phyloP scores from a whole-genome alignment of 2,329 filamentous ascomycete species.

The Nemania bipapillata region DNA sequence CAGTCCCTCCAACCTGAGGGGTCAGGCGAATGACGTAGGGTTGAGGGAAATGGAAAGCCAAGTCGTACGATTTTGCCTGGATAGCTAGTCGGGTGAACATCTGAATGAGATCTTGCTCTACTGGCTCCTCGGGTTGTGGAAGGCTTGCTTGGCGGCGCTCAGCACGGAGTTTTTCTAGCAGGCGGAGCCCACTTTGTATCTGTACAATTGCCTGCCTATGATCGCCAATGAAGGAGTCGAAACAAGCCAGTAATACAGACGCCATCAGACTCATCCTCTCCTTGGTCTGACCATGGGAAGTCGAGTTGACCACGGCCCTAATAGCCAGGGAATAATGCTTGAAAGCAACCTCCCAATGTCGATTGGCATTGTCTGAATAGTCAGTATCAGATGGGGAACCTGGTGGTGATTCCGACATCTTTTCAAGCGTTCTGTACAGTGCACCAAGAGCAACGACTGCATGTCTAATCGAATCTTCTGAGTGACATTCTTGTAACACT shows the following conservation, averaged over 20 bases:
- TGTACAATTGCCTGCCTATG: slow-evolving; percentile 70
- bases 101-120: slow-evolving; percentile 69
- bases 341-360: slow-evolving; percentile 70
- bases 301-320: slow-evolving; percentile 60
- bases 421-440: slow-evolving; percentile 73
- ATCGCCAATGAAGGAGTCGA: slow-evolving; percentile 73
- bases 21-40: slow-evolving; percentile 68
- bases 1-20: slow-evolving; percentile 51
- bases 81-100: slow-evolving; percentile 73
- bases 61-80: slow-evolving; percentile 74
- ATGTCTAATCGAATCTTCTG: slow-evolving; percentile 70
- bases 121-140: slow-evolving; percentile 58
- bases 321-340: slow-evolving; percentile 69
- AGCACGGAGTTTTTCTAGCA: slow-evolving; percentile 65
- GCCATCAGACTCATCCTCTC: slow-evolving; percentile 70
- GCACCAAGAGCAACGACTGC: slow-evolving; percentile 74
- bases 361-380: slow-evolving; percentile 55
- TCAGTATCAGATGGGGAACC: slow-evolving; percentile 57
- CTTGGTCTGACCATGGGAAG: slow-evolving; percentile 57
- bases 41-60: slow-evolving; percentile 74
- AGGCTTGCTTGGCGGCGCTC: slow-evolving; percentile 57
- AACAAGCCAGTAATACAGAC: slow-evolving; percentile 73
- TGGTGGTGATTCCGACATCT: slow-evolving; percentile 63
- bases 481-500: slow-evolving; percentile 72
- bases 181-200: slow-evolving; percentile 67